Conservation (phyloP, 2,329 filamentous ascomycete genomes). For the Cordyceps cateniannulata region DNA sequence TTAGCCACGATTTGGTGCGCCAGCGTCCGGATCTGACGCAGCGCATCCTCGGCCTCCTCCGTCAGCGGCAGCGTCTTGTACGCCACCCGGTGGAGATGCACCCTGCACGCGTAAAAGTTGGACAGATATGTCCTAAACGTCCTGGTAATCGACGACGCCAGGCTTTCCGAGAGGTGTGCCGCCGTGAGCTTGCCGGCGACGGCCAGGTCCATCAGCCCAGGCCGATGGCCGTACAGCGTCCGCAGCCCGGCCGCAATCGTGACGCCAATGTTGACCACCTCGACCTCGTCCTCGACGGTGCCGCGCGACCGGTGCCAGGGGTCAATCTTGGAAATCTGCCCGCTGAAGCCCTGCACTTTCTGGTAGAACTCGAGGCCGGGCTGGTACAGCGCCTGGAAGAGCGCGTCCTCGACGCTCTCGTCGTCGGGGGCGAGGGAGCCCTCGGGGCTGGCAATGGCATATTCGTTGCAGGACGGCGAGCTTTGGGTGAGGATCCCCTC, state of each 20-base stretch:
- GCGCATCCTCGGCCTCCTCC: neutral
- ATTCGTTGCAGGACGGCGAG: neutral
- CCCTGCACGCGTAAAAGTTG: neutral
- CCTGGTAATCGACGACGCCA: neutral
- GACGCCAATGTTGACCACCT: neutral
- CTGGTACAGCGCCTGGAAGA: neutral
- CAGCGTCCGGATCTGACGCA: neutral
- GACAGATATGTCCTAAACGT: neutral
- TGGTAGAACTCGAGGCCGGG: neutral
- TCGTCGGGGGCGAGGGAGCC: neutral
- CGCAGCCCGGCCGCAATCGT: neutral
- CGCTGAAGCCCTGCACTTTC: neutral
- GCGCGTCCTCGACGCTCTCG: neutral
- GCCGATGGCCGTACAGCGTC: neutral
- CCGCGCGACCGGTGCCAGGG: neutral
- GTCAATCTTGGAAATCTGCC: neutral
- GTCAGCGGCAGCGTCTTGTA: neutral
- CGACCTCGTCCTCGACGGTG: neutral
- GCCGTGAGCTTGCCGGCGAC: neutral
- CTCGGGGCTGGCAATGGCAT: neutral
- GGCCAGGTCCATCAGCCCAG: neutral
- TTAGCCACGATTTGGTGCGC: neutral
- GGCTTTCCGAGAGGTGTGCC: neutral
- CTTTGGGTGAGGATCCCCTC: neutral
- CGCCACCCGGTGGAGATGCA: neutral